Percentiles rank a stretch among this genome's conserved stretches.
phyloP scores from a whole-genome alignment of 2,329 filamentous ascomycete species.

The Aspergillus vadensis region DNA sequence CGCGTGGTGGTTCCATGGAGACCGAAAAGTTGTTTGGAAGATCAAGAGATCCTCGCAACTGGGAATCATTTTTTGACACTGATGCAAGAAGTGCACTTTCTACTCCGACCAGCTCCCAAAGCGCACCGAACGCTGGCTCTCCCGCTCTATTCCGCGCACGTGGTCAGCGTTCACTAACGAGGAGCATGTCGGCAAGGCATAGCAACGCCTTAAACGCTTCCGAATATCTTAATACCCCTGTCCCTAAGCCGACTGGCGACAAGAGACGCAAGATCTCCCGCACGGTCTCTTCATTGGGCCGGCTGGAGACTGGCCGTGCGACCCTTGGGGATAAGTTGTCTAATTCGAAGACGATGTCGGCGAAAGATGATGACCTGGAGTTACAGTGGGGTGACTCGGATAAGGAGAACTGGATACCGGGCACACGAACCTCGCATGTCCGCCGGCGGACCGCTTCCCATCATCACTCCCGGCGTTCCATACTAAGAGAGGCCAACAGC shows the following conservation, averaged over 20 bases:
- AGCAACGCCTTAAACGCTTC: conserved; percentile 32
- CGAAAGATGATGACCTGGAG: conserved; percentile 43
- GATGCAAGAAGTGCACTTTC: conserved; percentile 77
- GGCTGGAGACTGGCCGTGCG: conserved; percentile 55
- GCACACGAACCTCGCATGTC: conserved; percentile 46
- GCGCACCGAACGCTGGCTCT: conserved; percentile 63
- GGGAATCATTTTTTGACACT: conserved; percentile 87
- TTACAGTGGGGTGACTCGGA: conserved; percentile 73
- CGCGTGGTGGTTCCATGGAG: conserved; percentile 56
- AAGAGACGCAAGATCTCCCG: conserved; percentile 67
- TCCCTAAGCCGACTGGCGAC: conserved; percentile 43
- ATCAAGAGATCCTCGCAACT: conserved; percentile 83
- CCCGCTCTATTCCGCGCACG: conserved; percentile 79
- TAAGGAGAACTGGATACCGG: conserved; percentile 84
- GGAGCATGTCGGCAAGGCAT: conserved; percentile 60
- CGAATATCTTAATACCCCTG: conserved; percentile 52
- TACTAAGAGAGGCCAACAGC: conserved; percentile 48
- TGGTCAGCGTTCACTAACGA: conserved; percentile 55
- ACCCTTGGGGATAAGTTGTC: conserved; percentile 42
- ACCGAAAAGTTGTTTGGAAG: conserved; percentile 64
- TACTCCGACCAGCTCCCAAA: conserved; percentile 77
- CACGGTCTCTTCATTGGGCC: conserved; percentile 63
- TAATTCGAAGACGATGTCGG: conserved; percentile 29
- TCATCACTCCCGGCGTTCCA: conserved; percentile 35
- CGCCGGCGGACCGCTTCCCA: conserved; percentile 37